phyloP scores from a whole-genome alignment of 2,329 filamentous ascomycete species.

The Massarina eburnea region DNA sequence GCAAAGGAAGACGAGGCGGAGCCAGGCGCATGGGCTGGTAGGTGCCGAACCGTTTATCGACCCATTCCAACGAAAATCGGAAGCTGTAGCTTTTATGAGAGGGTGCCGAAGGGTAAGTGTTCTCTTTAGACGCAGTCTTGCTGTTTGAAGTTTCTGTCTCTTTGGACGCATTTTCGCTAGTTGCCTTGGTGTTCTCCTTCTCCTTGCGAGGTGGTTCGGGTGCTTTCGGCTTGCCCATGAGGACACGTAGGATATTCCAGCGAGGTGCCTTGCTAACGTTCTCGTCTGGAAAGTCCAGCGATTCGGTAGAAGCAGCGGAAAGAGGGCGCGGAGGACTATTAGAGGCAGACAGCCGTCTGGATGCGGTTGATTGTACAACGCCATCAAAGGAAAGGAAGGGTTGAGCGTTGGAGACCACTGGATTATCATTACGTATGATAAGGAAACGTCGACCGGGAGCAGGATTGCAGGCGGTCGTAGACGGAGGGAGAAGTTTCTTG shows the following conservation, averaged over 20 bases:
- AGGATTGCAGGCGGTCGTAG: constrained; percentile 79
- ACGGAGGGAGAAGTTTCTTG: constrained; percentile 60
- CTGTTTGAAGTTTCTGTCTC: constrained; percentile 1
- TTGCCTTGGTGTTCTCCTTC: constrained; percentile 27
- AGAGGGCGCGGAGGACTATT: constrained; percentile 27
- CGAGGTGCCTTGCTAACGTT: constrained; percentile 55
- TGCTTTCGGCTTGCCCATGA: constrained; percentile 56
- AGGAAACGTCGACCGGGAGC: constrained; percentile 83
- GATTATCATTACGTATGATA: constrained; percentile 81
- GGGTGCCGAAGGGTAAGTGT: constrained; percentile 49
- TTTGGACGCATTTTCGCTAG: constrained; percentile 9
- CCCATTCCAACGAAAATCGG: constrained; percentile 73
- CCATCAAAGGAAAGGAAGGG: constrained; percentile 67
- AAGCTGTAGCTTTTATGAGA: constrained; percentile 66
- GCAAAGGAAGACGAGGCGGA: constrained; percentile 68
- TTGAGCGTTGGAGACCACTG: constrained; percentile 53
- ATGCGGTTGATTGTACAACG: constrained; percentile 49
- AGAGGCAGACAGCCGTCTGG: constrained; percentile 28
- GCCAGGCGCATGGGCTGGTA: constrained; percentile 65
- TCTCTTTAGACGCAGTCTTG: constrained; percentile 11
- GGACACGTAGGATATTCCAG: constrained; percentile 66
- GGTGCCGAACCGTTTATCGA: constrained; percentile 57
- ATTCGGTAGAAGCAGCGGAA: constrained; percentile 32
- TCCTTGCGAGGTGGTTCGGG: constrained; percentile 19
- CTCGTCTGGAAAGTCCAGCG: constrained; percentile 37